phyloP scores from a whole-genome alignment of 257 asterid genomes.

The Plectranthus barbatus region DNA sequence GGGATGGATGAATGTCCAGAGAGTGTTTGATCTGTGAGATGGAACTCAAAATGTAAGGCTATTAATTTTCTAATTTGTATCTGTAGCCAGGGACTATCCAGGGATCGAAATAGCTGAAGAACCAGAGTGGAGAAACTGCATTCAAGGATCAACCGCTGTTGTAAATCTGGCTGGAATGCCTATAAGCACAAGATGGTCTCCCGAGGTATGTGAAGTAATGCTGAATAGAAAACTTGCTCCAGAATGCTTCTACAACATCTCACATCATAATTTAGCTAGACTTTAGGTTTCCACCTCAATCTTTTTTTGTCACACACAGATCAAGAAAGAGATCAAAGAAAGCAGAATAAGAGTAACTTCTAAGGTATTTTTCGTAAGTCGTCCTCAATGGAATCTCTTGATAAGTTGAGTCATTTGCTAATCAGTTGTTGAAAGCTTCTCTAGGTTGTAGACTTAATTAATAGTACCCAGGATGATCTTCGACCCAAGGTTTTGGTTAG shows the following conservation, averaged over 20 bases:
- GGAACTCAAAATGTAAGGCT: neutral
- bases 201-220: slow-evolving; percentile 46
- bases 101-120: slow-evolving; percentile 69
- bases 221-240: neutral
- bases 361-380: slow-evolving; percentile 32
- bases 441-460: slow-evolving; percentile 70
- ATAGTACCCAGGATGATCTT: slow-evolving; percentile 37
- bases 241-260: neutral
- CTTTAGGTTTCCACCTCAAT: neutral
- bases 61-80: slow-evolving; percentile 8
- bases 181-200: slow-evolving; percentile 87
- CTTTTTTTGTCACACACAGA: slow-evolving; percentile 26
- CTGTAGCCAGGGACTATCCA: slow-evolving; percentile 65
- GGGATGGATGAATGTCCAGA: neutral
- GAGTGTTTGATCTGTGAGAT: neutral
- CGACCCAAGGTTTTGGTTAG: slow-evolving; percentile 79
- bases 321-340: slow-evolving; percentile 83
- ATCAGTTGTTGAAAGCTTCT: neutral
- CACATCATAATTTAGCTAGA: neutral
- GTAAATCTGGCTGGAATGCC: slow-evolving; percentile 94
- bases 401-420: neutral
- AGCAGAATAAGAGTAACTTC: slow-evolving; percentile 85
- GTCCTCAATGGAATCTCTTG: neutral
- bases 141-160: slow-evolving; percentile 83
- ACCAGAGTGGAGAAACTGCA: slow-evolving; percentile 69